Percentiles rank a stretch among this genome's conserved stretches.
phyloP scores from a whole-genome alignment of 768 basidiomycete species.

The Phaffia tasmanica region DNA sequence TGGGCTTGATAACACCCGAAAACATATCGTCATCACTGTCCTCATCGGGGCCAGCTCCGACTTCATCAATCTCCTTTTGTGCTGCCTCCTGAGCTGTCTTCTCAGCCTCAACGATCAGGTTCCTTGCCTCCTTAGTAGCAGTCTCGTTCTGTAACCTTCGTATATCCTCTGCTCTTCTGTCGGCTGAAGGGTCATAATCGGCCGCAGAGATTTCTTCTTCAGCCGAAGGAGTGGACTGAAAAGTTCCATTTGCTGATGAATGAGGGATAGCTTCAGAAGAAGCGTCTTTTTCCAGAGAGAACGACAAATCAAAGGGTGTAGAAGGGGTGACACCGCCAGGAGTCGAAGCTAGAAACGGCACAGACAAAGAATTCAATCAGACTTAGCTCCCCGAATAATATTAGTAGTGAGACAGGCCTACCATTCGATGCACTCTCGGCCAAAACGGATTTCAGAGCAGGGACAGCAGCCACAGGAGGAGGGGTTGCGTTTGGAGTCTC shows the following conservation, averaged over 20 bases:
- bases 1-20: constrained; percentile 47
- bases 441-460: no score
- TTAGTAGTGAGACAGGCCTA: not conserved
- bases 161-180: constrained; percentile 73
- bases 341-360: not conserved
- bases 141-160: constrained; percentile 48
- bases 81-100: constrained; percentile 32
- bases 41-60: constrained; percentile 50
- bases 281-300: constrained; percentile 12
- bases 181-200: constrained; percentile 77
- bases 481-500: constrained; percentile 3
- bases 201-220: constrained; percentile 74
- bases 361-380: not conserved
- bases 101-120: constrained; percentile 25
- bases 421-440: not conserved
- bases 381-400: not conserved
- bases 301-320: constrained; percentile 3
- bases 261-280: constrained; percentile 2
- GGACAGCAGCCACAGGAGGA: not conserved
- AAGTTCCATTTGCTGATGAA: not conserved
- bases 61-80: constrained; percentile 39
- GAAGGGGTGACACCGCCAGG: not conserved
- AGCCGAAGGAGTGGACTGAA: constrained; percentile 22
- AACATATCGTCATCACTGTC: constrained; percentile 97
- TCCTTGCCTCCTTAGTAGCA: constrained; percentile 16